These are phyloP conservation scores for Naganishia albida DNA, from an alignment of 1,284 basidiomycete genomes.

Conservation along the genomic window DNA sequence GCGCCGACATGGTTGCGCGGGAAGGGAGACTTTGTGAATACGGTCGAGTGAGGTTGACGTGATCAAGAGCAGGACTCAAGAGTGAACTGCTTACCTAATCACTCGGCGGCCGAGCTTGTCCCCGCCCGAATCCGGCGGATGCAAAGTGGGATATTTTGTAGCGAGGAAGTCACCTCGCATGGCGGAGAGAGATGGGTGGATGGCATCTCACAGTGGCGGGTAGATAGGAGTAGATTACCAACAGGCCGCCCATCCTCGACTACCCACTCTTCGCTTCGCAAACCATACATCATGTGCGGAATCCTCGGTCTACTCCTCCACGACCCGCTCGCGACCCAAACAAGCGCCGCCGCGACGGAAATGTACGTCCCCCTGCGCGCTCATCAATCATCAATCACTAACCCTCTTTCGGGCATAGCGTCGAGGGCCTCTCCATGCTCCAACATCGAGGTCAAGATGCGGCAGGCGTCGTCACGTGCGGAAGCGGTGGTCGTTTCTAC, in stretches of 20 bases:
- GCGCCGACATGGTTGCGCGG: slow-evolving; percentile 1
- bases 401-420: slow-evolving; percentile 38
- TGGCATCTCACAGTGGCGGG: too few relatives aligned
- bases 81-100: neutral
- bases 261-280: neutral
- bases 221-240: too few relatives aligned
- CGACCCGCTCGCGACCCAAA: slow-evolving; percentile 66
- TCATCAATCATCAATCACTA: neutral
- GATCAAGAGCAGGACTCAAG: neutral
- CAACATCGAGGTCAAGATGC: slow-evolving; percentile 98
- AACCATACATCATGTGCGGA: slow-evolving; percentile 66
- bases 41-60: neutral
- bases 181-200: neutral
- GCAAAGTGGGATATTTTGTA: slow-evolving; percentile 15
- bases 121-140: slow-evolving; percentile 20
- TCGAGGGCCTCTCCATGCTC: slow-evolving; percentile 83
- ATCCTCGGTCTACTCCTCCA: slow-evolving; percentile 81
- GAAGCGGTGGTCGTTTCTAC: slow-evolving; percentile 89
- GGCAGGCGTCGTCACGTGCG: slow-evolving; percentile 96
- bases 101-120: neutral
- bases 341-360: slow-evolving; percentile 66
- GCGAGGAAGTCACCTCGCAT: slow-evolving; percentile 7
- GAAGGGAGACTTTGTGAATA: too few relatives aligned
- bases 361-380: slow-evolving; percentile 57
- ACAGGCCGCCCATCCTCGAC: neutral